Conservation (phyloP, 2,329 filamentous ascomycete species). For the Rutstroemia sp. region DNA sequence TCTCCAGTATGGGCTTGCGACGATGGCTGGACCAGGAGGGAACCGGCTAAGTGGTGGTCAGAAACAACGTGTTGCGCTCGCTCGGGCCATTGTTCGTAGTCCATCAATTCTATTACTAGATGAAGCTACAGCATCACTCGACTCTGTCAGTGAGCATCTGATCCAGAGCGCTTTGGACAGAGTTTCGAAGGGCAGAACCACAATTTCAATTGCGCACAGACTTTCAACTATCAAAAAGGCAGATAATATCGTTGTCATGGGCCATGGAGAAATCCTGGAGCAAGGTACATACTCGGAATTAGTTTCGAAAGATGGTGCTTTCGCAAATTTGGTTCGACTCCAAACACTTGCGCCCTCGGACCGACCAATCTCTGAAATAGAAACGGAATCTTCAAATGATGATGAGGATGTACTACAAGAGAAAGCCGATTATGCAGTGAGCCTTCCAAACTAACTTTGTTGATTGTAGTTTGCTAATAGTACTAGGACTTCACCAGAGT, state of each 20-base stretch:
- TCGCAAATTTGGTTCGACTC: slow-evolving; percentile 15
- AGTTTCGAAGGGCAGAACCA: slow-evolving; percentile 76
- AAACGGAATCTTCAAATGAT: neutral
- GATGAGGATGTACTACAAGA: neutral
- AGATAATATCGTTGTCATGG: slow-evolving; percentile 75
- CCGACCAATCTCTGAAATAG: neutral
- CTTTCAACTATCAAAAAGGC: slow-evolving; percentile 86
- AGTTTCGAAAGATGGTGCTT: slow-evolving; percentile 48
- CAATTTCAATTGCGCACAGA: slow-evolving; percentile 88
- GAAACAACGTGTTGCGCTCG: slow-evolving; percentile 46
- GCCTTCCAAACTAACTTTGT: neutral
- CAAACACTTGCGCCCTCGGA: neutral
- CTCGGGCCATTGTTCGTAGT: slow-evolving; percentile 45
- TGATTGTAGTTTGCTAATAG: neutral
- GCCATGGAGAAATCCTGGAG: slow-evolving; percentile 68
- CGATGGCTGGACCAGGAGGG: neutral
- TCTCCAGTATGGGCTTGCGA: neutral
- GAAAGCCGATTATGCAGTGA: neutral
- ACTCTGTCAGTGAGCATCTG: slow-evolving; percentile 83
- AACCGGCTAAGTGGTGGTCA: slow-evolving; percentile 4
- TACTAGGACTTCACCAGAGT: neutral
- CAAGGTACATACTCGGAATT: slow-evolving; percentile 67
- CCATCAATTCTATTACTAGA: slow-evolving; percentile 52
- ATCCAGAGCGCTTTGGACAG: slow-evolving; percentile 79
- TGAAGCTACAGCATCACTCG: slow-evolving; percentile 57